Evolutionary conservation across 108 stramenopile genomes (phyloP).

Genomic region (Epithemia pelagica): DNA sequence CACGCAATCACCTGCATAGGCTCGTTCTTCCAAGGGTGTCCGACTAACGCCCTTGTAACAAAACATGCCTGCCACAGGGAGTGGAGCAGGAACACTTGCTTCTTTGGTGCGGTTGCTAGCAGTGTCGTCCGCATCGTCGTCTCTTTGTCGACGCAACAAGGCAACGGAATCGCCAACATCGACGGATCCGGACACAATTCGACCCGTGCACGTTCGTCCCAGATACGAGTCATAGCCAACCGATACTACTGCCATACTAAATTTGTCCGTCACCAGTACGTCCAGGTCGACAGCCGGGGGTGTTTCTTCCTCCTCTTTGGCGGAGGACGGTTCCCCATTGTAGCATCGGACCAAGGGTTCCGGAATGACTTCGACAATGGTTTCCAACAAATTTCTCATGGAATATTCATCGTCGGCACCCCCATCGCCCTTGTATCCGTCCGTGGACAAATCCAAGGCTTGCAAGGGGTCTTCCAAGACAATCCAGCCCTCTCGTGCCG

Average conservation of each 20-base stretch:
- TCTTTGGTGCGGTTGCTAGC: neutral
- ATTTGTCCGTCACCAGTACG: conserved; percentile 39
- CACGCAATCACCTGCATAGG: conserved; percentile 93
- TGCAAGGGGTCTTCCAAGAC: conserved; percentile 41
- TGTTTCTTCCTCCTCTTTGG: conserved; percentile 3
- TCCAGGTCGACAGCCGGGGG: conserved; percentile 18
- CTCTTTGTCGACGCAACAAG: conserved; percentile 28
- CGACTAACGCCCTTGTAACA: conserved; percentile 70
- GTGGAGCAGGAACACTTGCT: neutral
- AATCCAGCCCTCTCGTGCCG: conserved; percentile 87
- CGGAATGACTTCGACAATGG: conserved; percentile 67
- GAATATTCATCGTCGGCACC: conserved; percentile 12
- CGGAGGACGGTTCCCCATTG: conserved; percentile 8
- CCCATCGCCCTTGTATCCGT: conserved; percentile 11
- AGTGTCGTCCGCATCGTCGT: conserved; percentile 8
- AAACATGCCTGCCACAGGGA: conserved; percentile 60
- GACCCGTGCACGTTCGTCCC: conserved; percentile 77
- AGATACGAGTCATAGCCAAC: conserved; percentile 83
- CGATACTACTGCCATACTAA: conserved; percentile 80
- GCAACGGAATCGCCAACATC: conserved; percentile 39
- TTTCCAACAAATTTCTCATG: conserved; percentile 84
- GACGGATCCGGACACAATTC: conserved; percentile 63
- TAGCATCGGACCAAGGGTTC: conserved; percentile 58
- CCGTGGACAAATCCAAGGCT: conserved; percentile 47
- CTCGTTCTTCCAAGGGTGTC: conserved; percentile 58